Base-by-base conservation (phyloP, 176 grass and related monocot genomes). In the Secale cereale region DNA sequence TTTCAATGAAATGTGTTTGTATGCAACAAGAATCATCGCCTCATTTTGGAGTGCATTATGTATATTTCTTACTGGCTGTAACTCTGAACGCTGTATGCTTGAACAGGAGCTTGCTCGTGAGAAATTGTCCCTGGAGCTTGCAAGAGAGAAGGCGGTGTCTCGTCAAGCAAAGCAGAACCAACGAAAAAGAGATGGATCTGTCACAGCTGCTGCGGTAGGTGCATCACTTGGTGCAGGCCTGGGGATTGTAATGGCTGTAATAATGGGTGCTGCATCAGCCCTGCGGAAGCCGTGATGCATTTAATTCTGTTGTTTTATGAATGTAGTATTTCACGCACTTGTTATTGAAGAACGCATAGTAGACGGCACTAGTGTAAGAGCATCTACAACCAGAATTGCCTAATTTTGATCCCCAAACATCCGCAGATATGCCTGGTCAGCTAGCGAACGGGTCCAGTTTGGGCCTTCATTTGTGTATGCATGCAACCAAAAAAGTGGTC, bases 191-290 rank as follows among this genome's bases (percentile, higher is more conserved):
- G 93, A 92, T 77, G 91, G 85, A 46, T 88, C 93, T 28, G 86
- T 92, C 41, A 92, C 91, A 73, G 96, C 96, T 89, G 96, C 96
- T 80, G 96, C 87, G 45, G 87, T 98, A 46, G 96, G 96, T 77
- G 91, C 96, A 78, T 98, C 93, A 35, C 85, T 95, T 65, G 96
- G 96, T 70, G 93, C 93, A 62, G 93, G 96, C 14, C 89, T 98
- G 35, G 96, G 96, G 28, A 60, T 98, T 81, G 91, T 95, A 77
- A 92, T 98, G 96, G 91, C 95, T 36, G 80, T 98, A 80, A 92
- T 95, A 75, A 98, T 98, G 96, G 96, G 96, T 50, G 96, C 96
- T 59, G 93, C 90, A 70, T 98, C 96, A 82, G 89, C 93, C 16
- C 85, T 95, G 46, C 85, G 96, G 67, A 98, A 98, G 74, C 93